These are phyloP conservation scores for Solanum neorickii DNA, from an alignment of 257 asterid genomes.

Conservation along the genomic window DNA sequence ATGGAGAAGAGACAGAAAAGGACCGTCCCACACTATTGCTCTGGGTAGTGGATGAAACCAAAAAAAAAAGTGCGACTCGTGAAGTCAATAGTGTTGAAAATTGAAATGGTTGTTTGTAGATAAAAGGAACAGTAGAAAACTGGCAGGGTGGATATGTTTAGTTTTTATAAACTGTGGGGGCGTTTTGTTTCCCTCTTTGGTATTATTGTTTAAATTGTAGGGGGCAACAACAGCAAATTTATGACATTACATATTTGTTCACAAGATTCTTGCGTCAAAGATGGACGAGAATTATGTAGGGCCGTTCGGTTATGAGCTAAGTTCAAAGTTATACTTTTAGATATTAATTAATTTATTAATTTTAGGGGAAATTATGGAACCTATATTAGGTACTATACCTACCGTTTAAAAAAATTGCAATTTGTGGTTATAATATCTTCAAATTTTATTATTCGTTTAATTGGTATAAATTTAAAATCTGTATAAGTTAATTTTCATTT, in stretches of 20 bases:
- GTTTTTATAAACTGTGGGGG: background rate
- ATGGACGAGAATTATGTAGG: background rate
- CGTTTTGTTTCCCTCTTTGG: background rate
- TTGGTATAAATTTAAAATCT: too few relatives aligned
- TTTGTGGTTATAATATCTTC: too few relatives aligned
- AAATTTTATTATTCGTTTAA: too few relatives aligned
- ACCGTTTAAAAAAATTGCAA: too few relatives aligned
- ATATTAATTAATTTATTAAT: too few relatives aligned
- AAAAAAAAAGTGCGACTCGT: background rate
- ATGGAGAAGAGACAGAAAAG: background rate
- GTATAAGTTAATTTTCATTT: too few relatives aligned
- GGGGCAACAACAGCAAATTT: background rate
- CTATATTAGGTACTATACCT: background rate
- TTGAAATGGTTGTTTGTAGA: too few relatives aligned
- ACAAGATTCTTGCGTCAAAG: background rate
- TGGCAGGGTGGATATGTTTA: background rate
- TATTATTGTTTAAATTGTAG: background rate
- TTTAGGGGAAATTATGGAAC: too few relatives aligned
- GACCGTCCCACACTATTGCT: background rate
- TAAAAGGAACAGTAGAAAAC: background rate
- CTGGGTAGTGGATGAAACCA: background rate
- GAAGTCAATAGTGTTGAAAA: background rate
- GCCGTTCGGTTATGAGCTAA: background rate
- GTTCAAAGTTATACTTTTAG: too few relatives aligned
- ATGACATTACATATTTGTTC: background rate